Evolutionary conservation across 306 rosid species (phyloP), one percentile per base, ranked within the genome.

Genomic region (Quillaja saponaria): DNA sequence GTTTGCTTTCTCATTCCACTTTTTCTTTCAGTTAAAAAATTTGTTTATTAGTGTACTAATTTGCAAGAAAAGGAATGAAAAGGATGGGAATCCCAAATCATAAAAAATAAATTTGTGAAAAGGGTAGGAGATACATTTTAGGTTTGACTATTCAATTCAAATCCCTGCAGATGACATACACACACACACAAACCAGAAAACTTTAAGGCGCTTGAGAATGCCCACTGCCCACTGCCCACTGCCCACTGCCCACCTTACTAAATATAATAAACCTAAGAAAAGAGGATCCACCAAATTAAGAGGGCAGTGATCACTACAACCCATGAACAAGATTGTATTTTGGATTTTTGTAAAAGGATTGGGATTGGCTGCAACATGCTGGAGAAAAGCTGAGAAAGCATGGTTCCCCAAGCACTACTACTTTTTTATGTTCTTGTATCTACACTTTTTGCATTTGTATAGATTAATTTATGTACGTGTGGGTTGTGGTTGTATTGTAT

Each of bases 81-180:
- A 58, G 69, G 89, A 77, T 73, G 69, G 85, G 89, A 86, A 84
- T 85, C 90, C 65, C 51, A 66, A 72, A 25, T 56, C 38, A 62
- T 71, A 71, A 25, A n/a, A 88, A 81, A 66, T 68, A 73, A 76
- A 71, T 31, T 28, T 63, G 38, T 34, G 31, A 53, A 71, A 75
- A 71, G 60, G 55, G 53, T 49, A 71, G 66, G 39, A 83, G 67
- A 66, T 61, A 64, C 72, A 75, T 46, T 46, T 39, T 13, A 41
- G 47, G 81, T 80, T 80, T 86, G 91, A 86, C 95, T 85, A 72
- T 31, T 61, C 31, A 25, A 25, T 25, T 25, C 31, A 2, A 25
- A 25, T 25, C 31, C 31, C 31, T 1, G 4, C 4, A 25, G 31
- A 64, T 74, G 66, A 20, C 40, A 61, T 71, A 42, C 54, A 51